Percentiles rank a stretch among this genome's conserved stretches.
Evolutionary conservation across 257 asterid species (phyloP).

Genomic region (Nicotiana attenuata): DNA sequence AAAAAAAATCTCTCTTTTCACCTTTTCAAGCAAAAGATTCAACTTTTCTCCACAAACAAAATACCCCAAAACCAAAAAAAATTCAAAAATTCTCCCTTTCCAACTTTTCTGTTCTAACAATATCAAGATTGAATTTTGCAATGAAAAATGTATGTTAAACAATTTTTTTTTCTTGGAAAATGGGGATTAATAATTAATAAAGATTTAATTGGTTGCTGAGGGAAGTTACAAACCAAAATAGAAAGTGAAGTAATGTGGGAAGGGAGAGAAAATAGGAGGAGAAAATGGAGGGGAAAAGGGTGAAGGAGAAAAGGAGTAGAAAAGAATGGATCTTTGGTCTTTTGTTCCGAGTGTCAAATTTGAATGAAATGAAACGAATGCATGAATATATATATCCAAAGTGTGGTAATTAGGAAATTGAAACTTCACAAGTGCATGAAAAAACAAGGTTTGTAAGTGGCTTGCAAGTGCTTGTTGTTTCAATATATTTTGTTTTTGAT

Average conservation of each 20-base stretch:
- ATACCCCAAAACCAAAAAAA: too few relatives aligned
- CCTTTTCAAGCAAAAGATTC: too few relatives aligned
- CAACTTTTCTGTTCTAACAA: not conserved
- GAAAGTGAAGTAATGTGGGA: not conserved
- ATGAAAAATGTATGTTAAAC: not conserved
- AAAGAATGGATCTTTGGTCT: constrained; percentile 8
- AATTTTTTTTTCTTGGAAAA: not conserved
- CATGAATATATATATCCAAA: not conserved
- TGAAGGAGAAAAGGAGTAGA: constrained; percentile 3
- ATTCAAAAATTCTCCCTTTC: too few relatives aligned
- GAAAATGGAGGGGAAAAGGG: not conserved
- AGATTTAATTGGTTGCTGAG: not conserved
- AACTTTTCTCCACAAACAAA: too few relatives aligned
- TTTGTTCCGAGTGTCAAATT: not conserved
- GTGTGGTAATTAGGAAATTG: not conserved
- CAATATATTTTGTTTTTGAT: not conserved
- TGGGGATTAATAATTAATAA: not conserved
- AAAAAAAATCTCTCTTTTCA: too few relatives aligned
- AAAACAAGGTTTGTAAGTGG: not conserved
- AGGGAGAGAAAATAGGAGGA: not conserved
- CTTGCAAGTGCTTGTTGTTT: not conserved
- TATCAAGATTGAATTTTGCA: not conserved
- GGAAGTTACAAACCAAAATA: not conserved
- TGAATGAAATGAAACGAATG: not conserved
- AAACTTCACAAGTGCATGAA: not conserved